Conservation (phyloP, 768 basidiomycete species). For the Neoboletus magnificus region DNA sequence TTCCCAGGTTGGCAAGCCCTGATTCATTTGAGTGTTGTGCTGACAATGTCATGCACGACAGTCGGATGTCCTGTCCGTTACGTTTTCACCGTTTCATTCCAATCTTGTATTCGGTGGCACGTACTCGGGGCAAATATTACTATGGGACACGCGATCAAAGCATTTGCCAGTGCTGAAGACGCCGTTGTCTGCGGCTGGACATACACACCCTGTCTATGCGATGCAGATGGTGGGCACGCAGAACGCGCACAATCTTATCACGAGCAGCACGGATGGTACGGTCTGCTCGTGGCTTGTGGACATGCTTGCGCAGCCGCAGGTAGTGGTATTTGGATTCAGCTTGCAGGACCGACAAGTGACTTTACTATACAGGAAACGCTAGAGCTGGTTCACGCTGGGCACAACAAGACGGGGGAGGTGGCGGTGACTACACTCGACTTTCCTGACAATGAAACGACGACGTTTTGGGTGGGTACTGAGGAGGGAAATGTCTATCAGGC, state of each 20-base stretch:
- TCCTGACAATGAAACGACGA: constrained; percentile 93
- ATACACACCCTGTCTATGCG: constrained; percentile 97
- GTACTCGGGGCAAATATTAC: constrained; percentile 97
- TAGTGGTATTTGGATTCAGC: constrained; percentile 27
- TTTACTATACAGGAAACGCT: constrained; percentile 73
- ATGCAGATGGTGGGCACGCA: constrained; percentile 99
- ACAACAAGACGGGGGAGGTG: constrained; percentile 96
- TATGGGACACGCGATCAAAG: constrained; percentile 98
- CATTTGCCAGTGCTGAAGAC: constrained; percentile 96
- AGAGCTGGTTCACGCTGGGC: constrained; percentile 82
- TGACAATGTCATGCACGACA: constrained; percentile 32
- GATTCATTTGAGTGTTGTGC: background rate
- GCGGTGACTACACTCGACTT: constrained; percentile 93
- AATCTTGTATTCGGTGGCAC: constrained; percentile 97
- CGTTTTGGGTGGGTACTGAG: constrained; percentile 97
- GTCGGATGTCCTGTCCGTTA: constrained; percentile 97
- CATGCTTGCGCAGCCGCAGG: constrained; percentile 98
- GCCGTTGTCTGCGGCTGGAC: constrained; percentile 91
- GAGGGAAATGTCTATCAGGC: constrained; percentile 97
- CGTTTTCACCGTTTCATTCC: constrained; percentile 97
- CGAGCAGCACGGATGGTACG: constrained; percentile 93
- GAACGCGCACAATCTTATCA: constrained; percentile 96
- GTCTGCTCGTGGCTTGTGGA: constrained; percentile 98
- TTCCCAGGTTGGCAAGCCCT: constrained; percentile 69
- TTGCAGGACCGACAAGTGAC: background rate